phyloP scores from a whole-genome alignment of 2,329 filamentous ascomycete species.

The Xylaria multiplex region DNA sequence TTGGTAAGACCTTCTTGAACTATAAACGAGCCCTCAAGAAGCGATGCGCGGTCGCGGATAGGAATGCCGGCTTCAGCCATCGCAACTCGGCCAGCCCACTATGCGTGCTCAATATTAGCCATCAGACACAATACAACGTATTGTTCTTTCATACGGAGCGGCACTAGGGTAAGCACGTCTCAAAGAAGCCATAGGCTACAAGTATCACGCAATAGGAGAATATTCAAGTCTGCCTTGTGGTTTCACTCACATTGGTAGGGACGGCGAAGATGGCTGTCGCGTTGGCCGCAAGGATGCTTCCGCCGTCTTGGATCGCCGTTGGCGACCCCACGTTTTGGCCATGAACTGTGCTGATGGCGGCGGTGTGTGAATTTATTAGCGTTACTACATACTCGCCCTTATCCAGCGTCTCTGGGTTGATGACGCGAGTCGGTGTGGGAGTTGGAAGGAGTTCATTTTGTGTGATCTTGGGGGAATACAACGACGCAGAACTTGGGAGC shows the following conservation, averaged over 20 bases:
- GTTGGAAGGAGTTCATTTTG: not conserved
- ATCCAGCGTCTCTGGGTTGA: not conserved
- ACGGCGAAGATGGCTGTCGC: slow-evolving; percentile 34
- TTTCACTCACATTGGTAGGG: slow-evolving; percentile 39
- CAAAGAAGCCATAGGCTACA: not conserved
- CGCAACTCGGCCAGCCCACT: slow-evolving; percentile 42
- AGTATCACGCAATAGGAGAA: not conserved
- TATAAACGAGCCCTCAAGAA: slow-evolving; percentile 41
- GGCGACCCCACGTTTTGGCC: slow-evolving; percentile 25
- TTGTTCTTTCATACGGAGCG: not conserved
- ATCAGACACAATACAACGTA: too few species aligned
- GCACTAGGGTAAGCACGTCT: not conserved
- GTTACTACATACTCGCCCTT: slow-evolving; percentile 37
- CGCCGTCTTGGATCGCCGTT: slow-evolving; percentile 25
- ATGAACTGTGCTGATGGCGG: slow-evolving; percentile 35
- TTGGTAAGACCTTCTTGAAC: not conserved
- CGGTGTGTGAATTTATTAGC: slow-evolving; percentile 42
- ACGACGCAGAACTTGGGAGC: not conserved
- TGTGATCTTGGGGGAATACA: not conserved
- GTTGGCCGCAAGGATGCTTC: slow-evolving; percentile 17
- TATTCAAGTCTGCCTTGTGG: not conserved
- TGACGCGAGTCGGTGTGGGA: not conserved
- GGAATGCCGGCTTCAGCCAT: slow-evolving; percentile 35
- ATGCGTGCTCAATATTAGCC: slow-evolving; percentile 18
- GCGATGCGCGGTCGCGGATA: slow-evolving; percentile 34